Evolutionary conservation across 345 rosid genomes (phyloP), one percentile per base, ranked within the genome.

Genomic region (Noccaea caerulescens): DNA sequence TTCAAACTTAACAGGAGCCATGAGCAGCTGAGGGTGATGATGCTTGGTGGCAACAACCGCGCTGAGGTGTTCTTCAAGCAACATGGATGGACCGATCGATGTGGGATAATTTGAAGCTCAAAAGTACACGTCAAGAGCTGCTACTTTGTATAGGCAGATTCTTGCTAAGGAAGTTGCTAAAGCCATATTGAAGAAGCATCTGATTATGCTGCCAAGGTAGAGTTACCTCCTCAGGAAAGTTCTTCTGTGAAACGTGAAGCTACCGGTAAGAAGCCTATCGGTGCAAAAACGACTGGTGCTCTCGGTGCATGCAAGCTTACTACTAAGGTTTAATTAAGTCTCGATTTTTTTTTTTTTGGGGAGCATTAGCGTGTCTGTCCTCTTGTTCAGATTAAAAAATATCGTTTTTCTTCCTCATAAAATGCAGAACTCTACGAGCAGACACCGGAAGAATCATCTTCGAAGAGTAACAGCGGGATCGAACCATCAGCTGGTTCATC

Each of bases 241-340:
- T 32, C 34, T 32, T 32, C 4, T 32, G 34, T 32, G 34, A 32
- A 32, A 32, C 77, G 72, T 69, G 94, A 84, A 63, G 73, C 27
- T 37, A 66, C 79, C 7, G 82, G 68, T 72, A 91, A 82, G 84
- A 91, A 86, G 84, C 95, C 89, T 44, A 75, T 88, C 50, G 89
- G 83, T 65, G 87, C 85, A 30, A 92, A 72, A 85, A 89, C 68
- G 81, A 77, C 81, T 9, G 90, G 90, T 51, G 96, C 90, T 1
- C 88, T 89, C 73, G 96, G 93, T 72, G 98, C 96, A 37, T 78
- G 85, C 58, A 92, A 85, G 85, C 93, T 92, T 23, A 76, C 96
- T 66, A 46, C 71, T 32, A 87, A 84, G 90, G 97, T 51, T 1
- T 23, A 23, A 2, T 23, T 23, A 51, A 23, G 18, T 16, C 52